phyloP scores from a whole-genome alignment of 2,329 filamentous ascomycete species.

The Lasiodiplodia sp. region DNA sequence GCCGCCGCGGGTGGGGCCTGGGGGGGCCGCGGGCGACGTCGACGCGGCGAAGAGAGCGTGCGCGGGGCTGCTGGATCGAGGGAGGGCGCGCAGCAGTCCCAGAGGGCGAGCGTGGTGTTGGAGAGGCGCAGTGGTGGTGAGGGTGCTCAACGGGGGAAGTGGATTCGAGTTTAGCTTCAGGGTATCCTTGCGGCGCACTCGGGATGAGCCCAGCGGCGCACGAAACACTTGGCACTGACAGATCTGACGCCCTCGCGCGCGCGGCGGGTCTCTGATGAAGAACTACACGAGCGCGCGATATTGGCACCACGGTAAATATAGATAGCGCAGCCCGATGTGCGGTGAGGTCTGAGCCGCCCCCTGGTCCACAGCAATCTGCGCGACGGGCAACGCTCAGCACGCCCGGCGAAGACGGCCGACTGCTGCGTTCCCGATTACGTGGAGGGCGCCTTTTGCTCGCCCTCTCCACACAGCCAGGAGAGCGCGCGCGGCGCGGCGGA shows the following conservation, averaged over 20 bases:
- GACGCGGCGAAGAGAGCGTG: slow-evolving; percentile 23
- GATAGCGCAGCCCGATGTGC: slow-evolving; percentile 22
- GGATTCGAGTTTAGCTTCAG: slow-evolving; percentile 28
- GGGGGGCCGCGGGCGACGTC: background rate
- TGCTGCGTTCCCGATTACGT: slow-evolving; percentile 21
- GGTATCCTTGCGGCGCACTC: slow-evolving; percentile 26
- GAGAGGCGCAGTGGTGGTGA: slow-evolving; percentile 10
- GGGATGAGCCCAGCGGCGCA: slow-evolving; percentile 27
- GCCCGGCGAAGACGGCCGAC: background rate
- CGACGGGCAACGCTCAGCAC: background rate
- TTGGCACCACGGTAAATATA: slow-evolving; percentile 29
- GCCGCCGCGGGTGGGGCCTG: slow-evolving; percentile 18
- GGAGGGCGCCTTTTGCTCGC: slow-evolving; percentile 11
- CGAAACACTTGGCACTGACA: slow-evolving; percentile 29
- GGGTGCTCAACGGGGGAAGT: slow-evolving; percentile 21
- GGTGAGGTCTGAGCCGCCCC: slow-evolving; percentile 29
- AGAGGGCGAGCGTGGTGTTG: slow-evolving; percentile 6
- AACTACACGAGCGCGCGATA: slow-evolving; percentile 28
- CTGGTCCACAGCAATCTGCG: slow-evolving; percentile 30
- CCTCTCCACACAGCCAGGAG: slow-evolving; percentile 27
- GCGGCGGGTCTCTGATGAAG: slow-evolving; percentile 29
- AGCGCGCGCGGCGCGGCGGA: slow-evolving; percentile 22
- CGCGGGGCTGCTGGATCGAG: slow-evolving; percentile 17
- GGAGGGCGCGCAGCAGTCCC: slow-evolving; percentile 24
- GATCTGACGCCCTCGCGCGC: slow-evolving; percentile 24